Evolutionary conservation across 352 stramenopile genomes (phyloP).

Genomic region (Pythium aquatile): DNA sequence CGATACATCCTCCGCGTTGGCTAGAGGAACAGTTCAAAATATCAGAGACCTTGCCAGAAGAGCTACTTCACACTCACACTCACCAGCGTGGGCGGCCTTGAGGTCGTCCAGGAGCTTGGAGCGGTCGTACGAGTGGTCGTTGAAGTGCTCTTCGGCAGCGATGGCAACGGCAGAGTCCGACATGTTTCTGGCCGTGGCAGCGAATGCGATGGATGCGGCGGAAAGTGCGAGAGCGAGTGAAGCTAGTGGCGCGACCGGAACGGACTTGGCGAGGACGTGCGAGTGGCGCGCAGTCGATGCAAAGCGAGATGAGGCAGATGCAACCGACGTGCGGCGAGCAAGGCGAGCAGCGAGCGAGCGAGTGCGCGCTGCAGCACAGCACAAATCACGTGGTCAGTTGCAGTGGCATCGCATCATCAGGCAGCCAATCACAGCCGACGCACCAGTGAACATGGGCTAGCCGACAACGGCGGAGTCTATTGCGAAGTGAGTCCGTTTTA

Average conservation of each 20-base stretch:
- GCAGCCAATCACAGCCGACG: slow-evolving; percentile 3
- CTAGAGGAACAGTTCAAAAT: slow-evolving; percentile 6
- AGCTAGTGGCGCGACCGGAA: slow-evolving; percentile 6
- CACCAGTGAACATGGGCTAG: slow-evolving; percentile 22
- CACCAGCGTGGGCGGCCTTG: slow-evolving; percentile 31
- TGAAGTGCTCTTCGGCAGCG: slow-evolving; percentile 80
- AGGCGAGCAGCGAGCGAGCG: slow-evolving; percentile 19
- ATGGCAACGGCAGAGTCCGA: slow-evolving; percentile 67
- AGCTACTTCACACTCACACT: no score
- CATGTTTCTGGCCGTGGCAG: slow-evolving; percentile 25
- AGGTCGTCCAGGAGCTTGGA: slow-evolving; percentile 63
- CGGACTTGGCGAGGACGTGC: background rate
- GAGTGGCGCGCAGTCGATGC: slow-evolving; percentile 11
- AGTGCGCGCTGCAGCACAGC: slow-evolving; percentile 14
- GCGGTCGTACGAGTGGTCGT: slow-evolving; percentile 70
- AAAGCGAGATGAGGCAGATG: slow-evolving; percentile 5
- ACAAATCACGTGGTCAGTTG: background rate
- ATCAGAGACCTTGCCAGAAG: background rate
- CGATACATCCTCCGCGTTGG: slow-evolving; percentile 29
- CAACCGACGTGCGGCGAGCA: slow-evolving; percentile 4
- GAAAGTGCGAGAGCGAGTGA: slow-evolving; percentile 16
- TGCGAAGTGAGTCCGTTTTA: slow-evolving; percentile 11
- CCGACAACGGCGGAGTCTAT: slow-evolving; percentile 6
- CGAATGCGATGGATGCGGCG: slow-evolving; percentile 20
- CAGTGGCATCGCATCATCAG: background rate